phyloP scores from a whole-genome alignment of 2,329 filamentous ascomycete genomes.

The Geoglossum cookeanum region DNA sequence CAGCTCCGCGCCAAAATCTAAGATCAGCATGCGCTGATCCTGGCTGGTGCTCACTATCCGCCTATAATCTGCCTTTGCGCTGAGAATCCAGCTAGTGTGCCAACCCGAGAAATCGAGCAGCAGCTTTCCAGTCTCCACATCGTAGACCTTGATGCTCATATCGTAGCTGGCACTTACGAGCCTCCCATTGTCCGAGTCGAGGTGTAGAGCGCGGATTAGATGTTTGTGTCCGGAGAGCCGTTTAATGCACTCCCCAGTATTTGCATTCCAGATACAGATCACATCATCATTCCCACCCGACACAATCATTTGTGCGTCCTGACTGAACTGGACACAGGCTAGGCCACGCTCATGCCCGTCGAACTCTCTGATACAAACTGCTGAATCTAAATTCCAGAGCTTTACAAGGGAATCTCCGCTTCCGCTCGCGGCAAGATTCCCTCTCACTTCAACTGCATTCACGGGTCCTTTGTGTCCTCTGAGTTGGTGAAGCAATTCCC shows the following conservation, averaged over 20 bases:
- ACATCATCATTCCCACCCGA: constrained; percentile 90
- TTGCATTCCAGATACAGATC: constrained; percentile 90
- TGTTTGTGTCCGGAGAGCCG: constrained; percentile 68
- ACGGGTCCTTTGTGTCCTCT: constrained; percentile 79
- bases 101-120: constrained; percentile 79
- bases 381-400: constrained; percentile 85
- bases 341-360: constrained; percentile 45
- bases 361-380: constrained; percentile 79
- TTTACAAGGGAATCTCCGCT: constrained; percentile 86
- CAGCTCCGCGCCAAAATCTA: constrained; percentile 64
- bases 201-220: constrained; percentile 74
- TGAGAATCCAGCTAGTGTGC: constrained; percentile 93
- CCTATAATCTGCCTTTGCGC: constrained; percentile 87
- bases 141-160: constrained; percentile 85
- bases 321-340: constrained; percentile 87
- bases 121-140: constrained; percentile 60
- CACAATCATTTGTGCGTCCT: constrained; percentile 83
- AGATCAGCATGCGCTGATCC: constrained; percentile 75
- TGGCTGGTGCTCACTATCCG: constrained; percentile 90
- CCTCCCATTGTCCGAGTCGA: constrained; percentile 70
- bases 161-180: constrained; percentile 90
- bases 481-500: constrained; percentile 56
- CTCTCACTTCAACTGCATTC: constrained; percentile 88
- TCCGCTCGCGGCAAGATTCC: constrained; percentile 81
- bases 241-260: constrained; percentile 65